Conservation (phyloP, 192 early-diverging fungal genomes). For the Spizellomyces punctatus region DNA sequence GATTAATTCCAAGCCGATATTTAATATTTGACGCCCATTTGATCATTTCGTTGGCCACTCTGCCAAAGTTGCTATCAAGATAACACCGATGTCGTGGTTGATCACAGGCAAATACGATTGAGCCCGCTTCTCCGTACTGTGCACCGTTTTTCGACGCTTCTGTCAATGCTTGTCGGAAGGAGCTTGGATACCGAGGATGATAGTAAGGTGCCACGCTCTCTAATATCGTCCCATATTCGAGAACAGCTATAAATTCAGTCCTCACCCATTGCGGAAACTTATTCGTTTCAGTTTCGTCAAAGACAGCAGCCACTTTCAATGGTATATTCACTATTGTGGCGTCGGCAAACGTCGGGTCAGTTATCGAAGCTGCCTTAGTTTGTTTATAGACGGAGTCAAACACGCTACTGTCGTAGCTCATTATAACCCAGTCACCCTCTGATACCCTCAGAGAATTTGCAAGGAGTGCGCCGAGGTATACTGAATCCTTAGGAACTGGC, state of each 20-base stretch:
- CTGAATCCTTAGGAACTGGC: conserved; percentile 11
- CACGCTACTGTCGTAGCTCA: conserved; percentile 2
- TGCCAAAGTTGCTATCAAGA: conserved; percentile 7
- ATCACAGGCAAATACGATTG: conserved; percentile 24
- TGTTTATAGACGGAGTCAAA: neutral
- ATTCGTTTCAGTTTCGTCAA: conserved; percentile 22
- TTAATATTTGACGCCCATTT: conserved; percentile 23
- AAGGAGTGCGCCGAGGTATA: conserved; percentile 2
- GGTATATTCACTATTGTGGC: conserved; percentile 15
- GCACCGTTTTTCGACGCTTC: neutral
- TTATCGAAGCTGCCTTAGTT: neutral
- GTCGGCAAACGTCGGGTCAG: neutral
- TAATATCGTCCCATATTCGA: conserved; percentile 17
- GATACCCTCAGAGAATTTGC: conserved; percentile 4
- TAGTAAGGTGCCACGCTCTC: conserved; percentile 23
- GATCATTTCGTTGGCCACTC: conserved; percentile 16
- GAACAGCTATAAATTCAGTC: neutral
- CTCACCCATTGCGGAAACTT: conserved; percentile 23
- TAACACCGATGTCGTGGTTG: conserved; percentile 23
- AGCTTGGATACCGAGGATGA: conserved; percentile 20
- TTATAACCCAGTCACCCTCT: conserved; percentile 26
- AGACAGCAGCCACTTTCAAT: conserved; percentile 3
- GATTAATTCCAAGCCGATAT: conserved; percentile 30
- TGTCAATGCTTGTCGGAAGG: neutral
- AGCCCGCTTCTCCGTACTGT: conserved; percentile 24